phyloP scores from a whole-genome alignment of 495 filamentous ascomycete species.

The Neurospora hispaniola region DNA sequence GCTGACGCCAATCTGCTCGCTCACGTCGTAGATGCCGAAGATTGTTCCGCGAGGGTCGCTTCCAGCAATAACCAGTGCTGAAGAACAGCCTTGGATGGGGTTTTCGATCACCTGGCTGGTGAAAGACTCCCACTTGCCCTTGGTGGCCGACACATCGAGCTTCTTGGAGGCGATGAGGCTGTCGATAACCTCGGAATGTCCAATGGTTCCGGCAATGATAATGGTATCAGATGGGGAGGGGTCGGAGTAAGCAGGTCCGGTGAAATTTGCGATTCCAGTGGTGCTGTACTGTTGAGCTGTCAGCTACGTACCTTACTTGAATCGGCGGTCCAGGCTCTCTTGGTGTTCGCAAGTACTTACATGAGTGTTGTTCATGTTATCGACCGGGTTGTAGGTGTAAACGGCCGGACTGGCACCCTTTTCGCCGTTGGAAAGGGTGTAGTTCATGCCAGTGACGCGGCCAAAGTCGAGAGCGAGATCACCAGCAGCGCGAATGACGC shows the following conservation, averaged over 20 bases:
- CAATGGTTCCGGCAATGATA: slow-evolving; percentile 64
- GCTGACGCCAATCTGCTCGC: slow-evolving; percentile 66
- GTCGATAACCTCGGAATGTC: slow-evolving; percentile 50
- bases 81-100: slow-evolving; percentile 45
- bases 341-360: slow-evolving; percentile 18
- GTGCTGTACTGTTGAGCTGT: slow-evolving; percentile 28
- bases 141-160: slow-evolving; percentile 42
- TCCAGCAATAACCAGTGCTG: slow-evolving; percentile 59
- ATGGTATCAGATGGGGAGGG: slow-evolving; percentile 36
- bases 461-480: slow-evolving; percentile 64
- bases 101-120: slow-evolving; percentile 46
- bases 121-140: slow-evolving; percentile 63
- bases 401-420: slow-evolving; percentile 21
- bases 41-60: slow-evolving; percentile 60
- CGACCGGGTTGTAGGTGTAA: slow-evolving; percentile 34
- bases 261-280: slow-evolving; percentile 30
- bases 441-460: slow-evolving; percentile 52
- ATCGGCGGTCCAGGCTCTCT: background rate
- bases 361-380: slow-evolving; percentile 36
- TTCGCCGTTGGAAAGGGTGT: slow-evolving; percentile 42
- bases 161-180: slow-evolving; percentile 41
- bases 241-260: slow-evolving; percentile 33
- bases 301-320: background rate
- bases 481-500: slow-evolving; percentile 54
- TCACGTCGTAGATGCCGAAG: slow-evolving; percentile 63